phyloP scores from a whole-genome alignment of 225 moss, liverwort and hornwort species.

The Asterella californica region DNA sequence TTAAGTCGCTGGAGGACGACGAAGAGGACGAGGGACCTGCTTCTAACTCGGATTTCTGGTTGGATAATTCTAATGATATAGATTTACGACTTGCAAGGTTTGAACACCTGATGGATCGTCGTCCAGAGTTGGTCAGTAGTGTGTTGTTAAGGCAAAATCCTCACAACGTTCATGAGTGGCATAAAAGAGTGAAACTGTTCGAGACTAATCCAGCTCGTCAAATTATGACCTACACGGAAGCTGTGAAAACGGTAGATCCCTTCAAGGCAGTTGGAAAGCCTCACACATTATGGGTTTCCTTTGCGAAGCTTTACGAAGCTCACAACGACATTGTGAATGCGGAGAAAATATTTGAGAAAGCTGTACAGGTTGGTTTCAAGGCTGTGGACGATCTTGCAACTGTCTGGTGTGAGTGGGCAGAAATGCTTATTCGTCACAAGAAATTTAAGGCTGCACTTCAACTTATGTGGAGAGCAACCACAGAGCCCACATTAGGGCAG shows the following conservation, averaged over 20 bases:
- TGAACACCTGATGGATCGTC: slow-evolving; percentile 85
- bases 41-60: slow-evolving; percentile 44
- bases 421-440: slow-evolving; percentile 90
- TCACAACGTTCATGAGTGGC: slow-evolving; percentile 99
- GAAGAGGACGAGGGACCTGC: slow-evolving; percentile 33
- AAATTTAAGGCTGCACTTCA: slow-evolving; percentile 80
- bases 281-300: slow-evolving; percentile 91
- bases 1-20: slow-evolving; percentile 56
- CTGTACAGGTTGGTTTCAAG: slow-evolving; percentile 89
- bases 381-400: slow-evolving; percentile 93
- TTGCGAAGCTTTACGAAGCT: slow-evolving; percentile 79
- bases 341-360: slow-evolving; percentile 88
- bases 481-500: slow-evolving; percentile 75
- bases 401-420: slow-evolving; percentile 99
- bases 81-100: slow-evolving; percentile 83
- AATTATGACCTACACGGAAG: slow-evolving; percentile 83
- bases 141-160: slow-evolving; percentile 91
- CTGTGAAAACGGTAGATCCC: slow-evolving; percentile 88
- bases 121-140: slow-evolving; percentile 92
- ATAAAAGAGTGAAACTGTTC: slow-evolving; percentile 91
- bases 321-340: slow-evolving; percentile 80
- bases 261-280: slow-evolving; percentile 85
- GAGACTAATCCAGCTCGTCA: slow-evolving; percentile 69
- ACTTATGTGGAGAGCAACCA: slow-evolving; percentile 89
- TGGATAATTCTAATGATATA: slow-evolving; percentile 74